Base-by-base conservation (phyloP, 1,284 basidiomycete genomes). In the Fomitopsis betulina region DNA sequence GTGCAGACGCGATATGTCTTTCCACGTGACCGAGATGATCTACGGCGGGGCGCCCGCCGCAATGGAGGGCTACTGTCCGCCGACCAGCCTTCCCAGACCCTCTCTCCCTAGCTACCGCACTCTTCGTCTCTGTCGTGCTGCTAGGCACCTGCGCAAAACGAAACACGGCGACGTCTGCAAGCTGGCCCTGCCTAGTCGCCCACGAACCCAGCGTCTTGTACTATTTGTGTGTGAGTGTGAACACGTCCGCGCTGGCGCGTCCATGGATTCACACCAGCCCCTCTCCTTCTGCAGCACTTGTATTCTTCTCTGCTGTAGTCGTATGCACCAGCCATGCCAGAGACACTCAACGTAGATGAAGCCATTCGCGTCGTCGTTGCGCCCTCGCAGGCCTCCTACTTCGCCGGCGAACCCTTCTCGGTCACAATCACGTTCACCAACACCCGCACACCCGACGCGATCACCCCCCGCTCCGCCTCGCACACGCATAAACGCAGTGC, bases 341-440 rank as follows among this genome's bases (percentile, higher is more conserved):
- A 54, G 12, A 54, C 62, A 1, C 21, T 54, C 5, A 38, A 51
- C 23, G 6, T 65, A 5, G 70, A 70, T 61, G 68, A 68, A 40
- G 64, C 78, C 39, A 80, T 91, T 10, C 83, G 85, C 47, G 83
- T 91, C 49, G 78, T 83, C 32, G 85, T 89, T 27, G 80, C 86
- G 0, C 95, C 95, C 3, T 80, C 88, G 0, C 89, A 94, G 62
- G 91, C 93, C 0, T 92, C 93, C 0, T 97, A 91, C 75, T 98
- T 96, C 72, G 94, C 95, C 1, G 95, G 95, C 60, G 95, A 98
- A 72, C 78, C 83, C 0, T 93, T 96, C 72, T 79, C 85, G 6
- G 92, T 93, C 17, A 88, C 84, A 5, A 87, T 98, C 68, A 89
- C 91, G 0, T 94, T 97, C 73, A 89, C 89, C 49, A 97, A 96